These are phyloP conservation scores for Corymbia citriodora DNA, from an alignment of 441 rosid species.

Conservation along the genomic window DNA sequence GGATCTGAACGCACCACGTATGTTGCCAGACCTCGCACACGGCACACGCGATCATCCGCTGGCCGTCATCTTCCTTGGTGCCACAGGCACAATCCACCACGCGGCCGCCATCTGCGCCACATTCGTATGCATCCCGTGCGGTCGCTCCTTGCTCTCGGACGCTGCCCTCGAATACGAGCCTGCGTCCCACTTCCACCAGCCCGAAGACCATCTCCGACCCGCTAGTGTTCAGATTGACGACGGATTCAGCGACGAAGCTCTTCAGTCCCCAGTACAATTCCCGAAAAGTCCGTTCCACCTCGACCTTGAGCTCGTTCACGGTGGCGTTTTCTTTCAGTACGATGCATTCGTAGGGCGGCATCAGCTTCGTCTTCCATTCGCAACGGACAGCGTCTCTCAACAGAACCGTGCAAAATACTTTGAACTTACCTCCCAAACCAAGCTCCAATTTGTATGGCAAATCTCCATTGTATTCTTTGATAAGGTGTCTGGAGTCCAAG, in stretches of 20 bases:
- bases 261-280: constrained; percentile 73
- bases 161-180: constrained; percentile 45
- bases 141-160: constrained; percentile 14
- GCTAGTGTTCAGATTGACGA: constrained; percentile 27
- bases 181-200: constrained; percentile 38
- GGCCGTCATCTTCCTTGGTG: constrained; percentile 72
- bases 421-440: constrained; percentile 35
- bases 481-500: constrained; percentile 61
- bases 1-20: constrained; percentile 64
- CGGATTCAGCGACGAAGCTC: constrained; percentile 31
- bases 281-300: constrained; percentile 57
- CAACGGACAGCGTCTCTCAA: constrained; percentile 18
- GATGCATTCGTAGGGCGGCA: constrained; percentile 62
- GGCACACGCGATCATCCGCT: constrained; percentile 73
- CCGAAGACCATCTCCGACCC: constrained; percentile 34
- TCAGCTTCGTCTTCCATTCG: background rate
- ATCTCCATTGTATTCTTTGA: constrained; percentile 48
- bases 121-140: constrained; percentile 20
- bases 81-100: constrained; percentile 64
- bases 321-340: constrained; percentile 50
- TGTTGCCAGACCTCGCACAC: constrained; percentile 92
- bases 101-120: constrained; percentile 6
- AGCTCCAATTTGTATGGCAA: constrained; percentile 15
- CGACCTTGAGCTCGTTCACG: constrained; percentile 46
- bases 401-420: constrained; percentile 46